Conservation (phyloP, 2,329 filamentous ascomycete species). For the Aspergillus quadrilineatus region DNA sequence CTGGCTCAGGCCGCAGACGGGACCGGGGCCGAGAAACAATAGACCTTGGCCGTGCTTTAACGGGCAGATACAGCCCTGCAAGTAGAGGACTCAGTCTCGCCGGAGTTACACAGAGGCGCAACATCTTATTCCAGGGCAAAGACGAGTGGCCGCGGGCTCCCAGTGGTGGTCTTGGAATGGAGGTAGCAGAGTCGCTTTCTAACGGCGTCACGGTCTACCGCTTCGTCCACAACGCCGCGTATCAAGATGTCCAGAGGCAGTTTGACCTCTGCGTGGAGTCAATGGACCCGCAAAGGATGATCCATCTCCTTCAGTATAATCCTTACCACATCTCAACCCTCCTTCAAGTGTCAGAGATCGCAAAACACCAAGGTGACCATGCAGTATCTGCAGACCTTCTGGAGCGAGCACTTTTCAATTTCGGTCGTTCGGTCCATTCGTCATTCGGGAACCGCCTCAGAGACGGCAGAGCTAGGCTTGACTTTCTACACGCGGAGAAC, state of each 20-base stretch:
- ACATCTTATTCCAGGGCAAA: constrained; percentile 81
- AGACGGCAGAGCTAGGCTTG: constrained; percentile 74
- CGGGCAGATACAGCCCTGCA: constrained; percentile 53
- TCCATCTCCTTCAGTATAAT: constrained; percentile 69
- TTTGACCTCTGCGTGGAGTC: constrained; percentile 79
- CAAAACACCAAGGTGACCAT: constrained; percentile 86
- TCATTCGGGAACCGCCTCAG: constrained; percentile 74
- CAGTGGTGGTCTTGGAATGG: constrained; percentile 82
- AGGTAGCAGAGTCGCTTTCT: constrained; percentile 55
- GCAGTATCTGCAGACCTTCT: constrained; percentile 82
- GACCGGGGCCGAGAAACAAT: constrained; percentile 53
- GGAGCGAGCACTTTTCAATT: constrained; percentile 87
- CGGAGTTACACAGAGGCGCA: constrained; percentile 70
- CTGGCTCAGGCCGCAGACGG: constrained; percentile 50
- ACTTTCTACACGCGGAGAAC: constrained; percentile 81
- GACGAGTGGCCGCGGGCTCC: constrained; percentile 81
- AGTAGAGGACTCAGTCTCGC: constrained; percentile 64
- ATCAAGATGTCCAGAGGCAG: constrained; percentile 70
- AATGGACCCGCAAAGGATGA: constrained; percentile 80
- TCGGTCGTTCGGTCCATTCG: constrained; percentile 84
- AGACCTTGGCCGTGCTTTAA: constrained; percentile 56
- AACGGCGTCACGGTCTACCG: constrained; percentile 70
- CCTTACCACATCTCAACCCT: constrained; percentile 92
- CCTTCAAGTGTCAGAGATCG: constrained; percentile 89
- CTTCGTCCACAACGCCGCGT: constrained; percentile 71